Evolutionary conservation across 192 early-diverging fungal species (phyloP).

Genomic region (Chytriomyces confervae): DNA sequence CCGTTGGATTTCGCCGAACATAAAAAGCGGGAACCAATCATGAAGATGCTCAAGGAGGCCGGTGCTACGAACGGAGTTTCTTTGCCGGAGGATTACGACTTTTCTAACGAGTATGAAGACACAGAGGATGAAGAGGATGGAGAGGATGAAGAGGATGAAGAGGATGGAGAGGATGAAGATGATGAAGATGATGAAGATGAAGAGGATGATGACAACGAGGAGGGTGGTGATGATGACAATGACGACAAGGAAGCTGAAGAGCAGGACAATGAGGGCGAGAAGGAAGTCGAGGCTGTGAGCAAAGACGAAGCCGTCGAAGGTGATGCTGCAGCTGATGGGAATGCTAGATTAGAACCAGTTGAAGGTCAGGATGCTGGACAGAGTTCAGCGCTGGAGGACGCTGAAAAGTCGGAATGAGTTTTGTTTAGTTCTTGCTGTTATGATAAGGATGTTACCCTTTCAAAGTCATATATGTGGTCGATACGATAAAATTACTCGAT

Average conservation of each 20-base stretch:
- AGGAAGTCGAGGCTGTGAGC: not conserved
- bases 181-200: not conserved
- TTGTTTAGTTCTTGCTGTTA: not conserved
- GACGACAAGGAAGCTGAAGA: not conserved
- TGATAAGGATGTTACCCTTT: not conserved
- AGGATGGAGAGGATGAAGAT: not conserved
- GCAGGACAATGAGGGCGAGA: not conserved
- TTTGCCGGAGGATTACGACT: not conserved
- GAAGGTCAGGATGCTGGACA: not conserved
- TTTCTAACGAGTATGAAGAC: not conserved
- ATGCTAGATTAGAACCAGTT: not conserved
- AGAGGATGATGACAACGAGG: too few relatives aligned
- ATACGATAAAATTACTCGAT: not conserved
- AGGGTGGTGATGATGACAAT: not conserved
- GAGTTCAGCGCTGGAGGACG: not conserved
- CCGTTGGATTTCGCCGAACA: not conserved
- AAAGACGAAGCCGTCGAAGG: not conserved
- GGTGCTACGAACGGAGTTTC: not conserved
- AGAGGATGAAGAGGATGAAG: constrained; percentile 1
- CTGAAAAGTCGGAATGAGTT: constrained; percentile 6
- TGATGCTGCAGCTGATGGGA: not conserved
- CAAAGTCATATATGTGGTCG: not conserved
- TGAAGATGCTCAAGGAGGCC: not conserved
- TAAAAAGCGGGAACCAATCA: not conserved
- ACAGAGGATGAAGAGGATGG: not conserved